phyloP scores from a whole-genome alignment of 768 basidiomycete genomes.

The Pleurotus citrinopileatus region DNA sequence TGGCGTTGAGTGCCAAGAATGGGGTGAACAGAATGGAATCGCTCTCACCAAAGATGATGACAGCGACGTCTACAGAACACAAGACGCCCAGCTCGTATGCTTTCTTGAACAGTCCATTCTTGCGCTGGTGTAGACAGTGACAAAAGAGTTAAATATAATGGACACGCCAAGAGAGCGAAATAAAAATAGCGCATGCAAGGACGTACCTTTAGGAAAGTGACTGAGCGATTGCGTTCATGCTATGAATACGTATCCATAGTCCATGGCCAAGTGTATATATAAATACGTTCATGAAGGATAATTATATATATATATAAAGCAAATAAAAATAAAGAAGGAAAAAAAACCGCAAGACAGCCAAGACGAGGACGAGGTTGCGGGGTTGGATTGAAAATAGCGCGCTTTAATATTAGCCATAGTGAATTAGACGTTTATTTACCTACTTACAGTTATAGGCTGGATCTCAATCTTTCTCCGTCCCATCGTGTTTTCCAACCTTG shows the following conservation, averaged over 20 bases:
- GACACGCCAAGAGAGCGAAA: slow-evolving; percentile 41
- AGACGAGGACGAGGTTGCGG: slow-evolving; percentile 15
- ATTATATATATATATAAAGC: too few species aligned
- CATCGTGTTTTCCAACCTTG: too few species aligned
- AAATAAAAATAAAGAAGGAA: too few species aligned
- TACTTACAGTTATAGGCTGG: slow-evolving; percentile 72
- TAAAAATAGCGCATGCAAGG: slow-evolving; percentile 59
- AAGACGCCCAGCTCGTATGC: slow-evolving; percentile 89
- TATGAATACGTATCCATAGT: too few species aligned
- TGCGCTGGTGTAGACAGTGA: slow-evolving; percentile 67
- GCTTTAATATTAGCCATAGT: slow-evolving; percentile 5
- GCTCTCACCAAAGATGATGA: slow-evolving; percentile 85
- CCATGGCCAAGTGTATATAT: too few species aligned
- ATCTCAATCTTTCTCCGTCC: slow-evolving; percentile 82
- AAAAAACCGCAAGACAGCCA: too few species aligned
- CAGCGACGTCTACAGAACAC: slow-evolving; percentile 85
- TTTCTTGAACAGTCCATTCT: slow-evolving; percentile 90
- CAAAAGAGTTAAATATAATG: slow-evolving; percentile 31
- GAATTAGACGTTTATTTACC: not conserved
- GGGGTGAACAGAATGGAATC: slow-evolving; percentile 12
- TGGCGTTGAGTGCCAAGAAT: slow-evolving; percentile 13
- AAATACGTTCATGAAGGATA: slow-evolving; percentile 14
- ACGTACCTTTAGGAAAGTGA: slow-evolving; percentile 85
- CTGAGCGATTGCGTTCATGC: slow-evolving; percentile 90
- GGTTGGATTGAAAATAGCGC: slow-evolving; percentile 15